Evolutionary conservation across 306 rosid genomes (phyloP), one percentile per base, ranked within the genome.

Genomic region (Citrullus mucosospermus): DNA sequence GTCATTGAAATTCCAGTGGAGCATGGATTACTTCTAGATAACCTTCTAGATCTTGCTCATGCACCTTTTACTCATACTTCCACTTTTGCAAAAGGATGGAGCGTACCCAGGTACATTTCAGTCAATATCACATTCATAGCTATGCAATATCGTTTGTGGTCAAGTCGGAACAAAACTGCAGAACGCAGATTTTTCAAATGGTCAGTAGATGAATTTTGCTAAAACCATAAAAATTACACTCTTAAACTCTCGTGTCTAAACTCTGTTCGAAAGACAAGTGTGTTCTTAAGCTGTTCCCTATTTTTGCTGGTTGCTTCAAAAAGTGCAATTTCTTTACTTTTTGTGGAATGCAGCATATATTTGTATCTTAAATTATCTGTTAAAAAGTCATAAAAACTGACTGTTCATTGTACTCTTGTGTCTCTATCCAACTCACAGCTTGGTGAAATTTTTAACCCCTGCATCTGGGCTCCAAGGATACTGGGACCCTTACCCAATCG

Each of bases 31-130:
- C 98, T 96, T 81, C 86, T 96, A 70, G 99, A 96, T 84, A 96
- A 93, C 82, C 99, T 96, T 80, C 85, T 96, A 86, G 99, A 96
- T 90, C 99, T 96, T 81, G 98, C 97, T 4, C 99, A 96, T 78
- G 99, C 99, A 61, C 98, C 99, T 46, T 96, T 96, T 81, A 96
- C 99, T 76, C 99, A 96, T 82, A 96, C 99, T 28, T 96, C 99
- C 69, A 96, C 99, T 46, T 96, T 96, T 12, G 99, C 99, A 13
- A 92, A 96, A 84, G 99, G 99, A 74, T 96, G 99, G 98, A 88
- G 86, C 10, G 94, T 96, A 76, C 99, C 99, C 16, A 96, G 98
- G 99, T 96, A 83, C 60, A 93, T 83, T 85, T 60, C 59, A 17
- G 15, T 41, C 3, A n/a, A 16, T 32, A 32, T 72, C 28, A 25